Evolutionary conservation across 306 rosid species (phyloP), one percentile per base, ranked within the genome.

Genomic region (Glycyrrhiza uralensis): DNA sequence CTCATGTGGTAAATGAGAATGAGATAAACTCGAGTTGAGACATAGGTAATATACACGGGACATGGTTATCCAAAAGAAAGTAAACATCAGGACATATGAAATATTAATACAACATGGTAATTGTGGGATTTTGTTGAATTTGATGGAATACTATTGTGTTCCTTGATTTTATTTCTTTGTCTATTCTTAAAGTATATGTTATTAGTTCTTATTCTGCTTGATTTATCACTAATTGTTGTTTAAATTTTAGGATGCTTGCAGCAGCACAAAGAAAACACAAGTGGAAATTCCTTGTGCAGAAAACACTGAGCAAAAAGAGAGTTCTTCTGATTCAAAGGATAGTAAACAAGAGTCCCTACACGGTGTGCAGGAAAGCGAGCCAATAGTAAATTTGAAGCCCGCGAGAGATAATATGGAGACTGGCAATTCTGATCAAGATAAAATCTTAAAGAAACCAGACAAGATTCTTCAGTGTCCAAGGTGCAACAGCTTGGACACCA

Each of bases 391-490:
- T 50, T 17, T 76, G 8, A 63, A 46, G 28, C 46, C 41, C 2
- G 50, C 38, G n/a, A 77, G 79, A 38, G 86, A 74, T 13, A 63
- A 76, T 10, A 8, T 0, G 19, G 84, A 80, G 68, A 23, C n/a
- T 14, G 75, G 50, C 32, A 23, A 47, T 42, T 18, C 85, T 6
- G 86, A 85, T 54, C 61, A 87, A 71, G 88, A 85, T 5, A 79
- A 87, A 77, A 45, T 42, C n/a, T 68, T 90, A 2, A 87, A 90
- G 82, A 90, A 86, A 72, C 93, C 93, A 4, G 96, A 90, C 61
- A 85, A 86, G 78, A 82, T 90, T 77, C 19, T 87, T 69, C 89
- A 81, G 76, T 90, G 96, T 80, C 96, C 96, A 1, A 41, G 96
- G 46, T 90, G 96, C 78, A 85, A 80, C 47, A 90, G 93, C 69